These are phyloP conservation scores for Scheffersomyces insectosa DNA, from an alignment of 1,139 yeast species.

Conservation along the genomic window DNA sequence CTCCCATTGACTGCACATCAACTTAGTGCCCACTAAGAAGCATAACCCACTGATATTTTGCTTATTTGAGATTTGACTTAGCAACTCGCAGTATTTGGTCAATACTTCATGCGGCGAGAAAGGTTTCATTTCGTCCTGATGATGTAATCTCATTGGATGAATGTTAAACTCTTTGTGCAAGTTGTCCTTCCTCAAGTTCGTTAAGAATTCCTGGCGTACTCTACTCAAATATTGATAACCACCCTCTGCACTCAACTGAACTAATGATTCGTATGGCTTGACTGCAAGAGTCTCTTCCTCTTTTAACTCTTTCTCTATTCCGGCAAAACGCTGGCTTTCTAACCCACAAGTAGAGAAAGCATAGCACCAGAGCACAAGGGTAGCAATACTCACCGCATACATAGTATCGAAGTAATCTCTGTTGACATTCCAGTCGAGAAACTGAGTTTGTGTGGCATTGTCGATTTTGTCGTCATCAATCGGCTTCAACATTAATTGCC, in stretches of 20 bases:
- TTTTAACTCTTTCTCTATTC: constrained; percentile 8
- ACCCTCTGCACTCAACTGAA: constrained; percentile 27
- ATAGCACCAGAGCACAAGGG: constrained; percentile 51
- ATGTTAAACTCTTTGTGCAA: constrained; percentile 27
- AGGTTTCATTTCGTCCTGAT: constrained; percentile 10
- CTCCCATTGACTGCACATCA: constrained; percentile 60
- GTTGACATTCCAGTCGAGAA: constrained; percentile 31
- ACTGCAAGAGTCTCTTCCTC: constrained; percentile 7
- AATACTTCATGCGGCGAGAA: constrained; percentile 35
- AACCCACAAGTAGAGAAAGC: constrained; percentile 41
- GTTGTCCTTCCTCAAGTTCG: constrained; percentile 14
- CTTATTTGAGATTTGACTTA: constrained; percentile 42
- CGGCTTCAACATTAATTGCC: constrained; percentile 61
- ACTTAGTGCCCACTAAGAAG: constrained; percentile 30
- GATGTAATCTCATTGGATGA: constrained; percentile 30
- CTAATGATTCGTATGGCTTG: constrained; percentile 22
- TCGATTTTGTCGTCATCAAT: constrained; percentile 26
- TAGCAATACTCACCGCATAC: constrained; percentile 49
- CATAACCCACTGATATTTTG: constrained; percentile 56
- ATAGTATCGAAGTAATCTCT: constrained; percentile 35
- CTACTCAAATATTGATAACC: constrained; percentile 34
- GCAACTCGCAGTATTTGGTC: constrained; percentile 41
- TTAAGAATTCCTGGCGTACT: constrained; percentile 32
- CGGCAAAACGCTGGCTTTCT: constrained; percentile 34
- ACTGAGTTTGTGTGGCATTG: constrained; percentile 14